Evolutionary conservation across 768 basidiomycete genomes (phyloP), one percentile per base, ranked within the genome.

Genomic region (Boletus vermiculosoides): DNA sequence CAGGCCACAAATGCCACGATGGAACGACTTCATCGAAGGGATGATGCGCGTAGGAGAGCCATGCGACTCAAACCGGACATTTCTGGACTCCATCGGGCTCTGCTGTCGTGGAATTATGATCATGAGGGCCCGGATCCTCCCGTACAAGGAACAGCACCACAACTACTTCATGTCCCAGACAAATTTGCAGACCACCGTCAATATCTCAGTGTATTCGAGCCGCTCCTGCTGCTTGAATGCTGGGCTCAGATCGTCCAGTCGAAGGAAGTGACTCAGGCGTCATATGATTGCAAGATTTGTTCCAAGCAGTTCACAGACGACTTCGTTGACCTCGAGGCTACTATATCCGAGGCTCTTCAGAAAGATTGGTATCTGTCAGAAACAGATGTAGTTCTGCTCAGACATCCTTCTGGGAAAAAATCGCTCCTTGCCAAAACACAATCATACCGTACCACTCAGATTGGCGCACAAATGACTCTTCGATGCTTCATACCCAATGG

Each of bases 41-140:
- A 88, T 18, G 83, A 85, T 54, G 82, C 83, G 28, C 83, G 83
- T 20, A 63, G 81, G 55, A 81, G 77, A 45, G 82, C 83, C 8
- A 73, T 86, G 59, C 85, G 94, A 9, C 76, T 95, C 64, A 88
- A 85, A 65, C 96, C 94, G 3, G 87, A 98, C 64, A 78, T 95
- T 20, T 84, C 86, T 31, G 79, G 77, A 7, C 83, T 99, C 22
- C 89, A 96, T 70, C 84, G 83, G 45, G 74, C 78, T 11, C 77
- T 98, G 30, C 73, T 99, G 1, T 86, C 90, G 1, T 99, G 97
- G 97, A 78, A 90, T 69, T 93, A 93, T 59, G 81, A 87, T 45
- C 83, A 92, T 61, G 68, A 68, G 12, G 84, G 87, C 22, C 70
- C 83, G 37, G 71, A 79, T 39, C 92, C 89, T 40, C 88, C 92